phyloP scores from a whole-genome alignment of 106 monocot genomes.

The Xerophyta viscosa region DNA sequence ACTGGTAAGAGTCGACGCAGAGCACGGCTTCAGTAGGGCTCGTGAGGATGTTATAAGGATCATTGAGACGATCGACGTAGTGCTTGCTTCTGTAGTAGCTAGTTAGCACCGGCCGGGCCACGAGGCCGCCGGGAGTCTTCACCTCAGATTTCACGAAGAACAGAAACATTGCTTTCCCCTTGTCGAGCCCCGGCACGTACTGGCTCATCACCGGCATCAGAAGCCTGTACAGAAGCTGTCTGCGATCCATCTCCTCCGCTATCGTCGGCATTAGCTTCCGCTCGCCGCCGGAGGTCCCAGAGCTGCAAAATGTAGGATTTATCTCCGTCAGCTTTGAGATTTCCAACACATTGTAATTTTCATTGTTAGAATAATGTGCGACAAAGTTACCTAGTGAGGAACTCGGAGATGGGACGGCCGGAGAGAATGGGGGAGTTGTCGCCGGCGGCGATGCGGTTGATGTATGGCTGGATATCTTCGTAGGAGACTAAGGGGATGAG shows the following conservation, averaged over 20 bases:
- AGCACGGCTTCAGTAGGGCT: slow-evolving; percentile 48
- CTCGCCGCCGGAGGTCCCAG: slow-evolving; percentile 16
- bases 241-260: slow-evolving; percentile 6
- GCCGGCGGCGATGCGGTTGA: slow-evolving; percentile 50
- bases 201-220: slow-evolving; percentile 2
- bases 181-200: slow-evolving; percentile 17
- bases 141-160: slow-evolving; percentile 49
- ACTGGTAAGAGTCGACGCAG: slow-evolving; percentile 35
- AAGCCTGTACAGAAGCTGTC: slow-evolving; percentile 5
- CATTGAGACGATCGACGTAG: slow-evolving; percentile 19
- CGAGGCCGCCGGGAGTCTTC: slow-evolving; percentile 23
- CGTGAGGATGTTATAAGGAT: slow-evolving; percentile 36
- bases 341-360: not conserved
- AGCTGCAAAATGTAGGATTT: slow-evolving; percentile 8
- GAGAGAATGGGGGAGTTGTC: slow-evolving; percentile 6
- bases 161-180: slow-evolving; percentile 35
- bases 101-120: slow-evolving; percentile 52
- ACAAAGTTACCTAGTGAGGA: slow-evolving; percentile 1
- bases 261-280: slow-evolving; percentile 16
- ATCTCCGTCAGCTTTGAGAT: not conserved
- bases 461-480: slow-evolving; percentile 53
- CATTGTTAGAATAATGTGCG: not conserved
- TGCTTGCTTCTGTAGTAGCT: slow-evolving; percentile 61
- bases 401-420: slow-evolving; percentile 4
- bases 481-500: slow-evolving; percentile 49